phyloP scores from a whole-genome alignment of 768 basidiomycete species.

The Stropharia rugosoannulata region DNA sequence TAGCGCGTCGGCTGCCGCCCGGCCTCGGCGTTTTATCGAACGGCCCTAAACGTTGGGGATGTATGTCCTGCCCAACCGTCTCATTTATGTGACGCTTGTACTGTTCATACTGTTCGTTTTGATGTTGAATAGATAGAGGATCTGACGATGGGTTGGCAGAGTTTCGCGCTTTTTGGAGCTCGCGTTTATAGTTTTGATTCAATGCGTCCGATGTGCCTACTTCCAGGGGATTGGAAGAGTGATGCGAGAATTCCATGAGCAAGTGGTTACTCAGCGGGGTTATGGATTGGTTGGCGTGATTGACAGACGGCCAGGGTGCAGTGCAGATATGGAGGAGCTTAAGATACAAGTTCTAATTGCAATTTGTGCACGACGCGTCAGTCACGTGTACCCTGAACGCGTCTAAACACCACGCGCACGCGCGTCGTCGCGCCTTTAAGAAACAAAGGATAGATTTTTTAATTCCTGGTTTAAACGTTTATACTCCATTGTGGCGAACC shows the following conservation, averaged over 20 bases:
- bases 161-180: not conserved
- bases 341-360: not conserved
- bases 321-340: too few species aligned
- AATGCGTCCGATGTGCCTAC: constrained; percentile 19
- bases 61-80: not conserved
- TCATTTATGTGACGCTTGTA: constrained; percentile 19
- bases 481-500: too few species aligned
- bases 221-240: constrained; percentile 32
- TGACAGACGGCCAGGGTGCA: too few species aligned
- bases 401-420: not conserved
- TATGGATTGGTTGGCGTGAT: too few species aligned
- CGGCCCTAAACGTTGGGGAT: not conserved
- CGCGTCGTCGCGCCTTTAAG: too few species aligned
- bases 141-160: constrained; percentile 15
- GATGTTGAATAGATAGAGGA: constrained; percentile 8
- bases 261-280: too few species aligned
- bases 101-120: constrained; percentile 4
- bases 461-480: too few species aligned
- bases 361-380: constrained; percentile 14
- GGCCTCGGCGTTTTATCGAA: constrained; percentile 12
- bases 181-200: constrained; percentile 17
- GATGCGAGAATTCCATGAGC: constrained; percentile 25
- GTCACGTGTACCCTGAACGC: constrained; percentile 15
- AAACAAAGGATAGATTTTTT: too few species aligned
- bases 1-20: constrained; percentile 3